Conservation (phyloP, 768 basidiomycete species). For the Leccinum truebloodii region DNA sequence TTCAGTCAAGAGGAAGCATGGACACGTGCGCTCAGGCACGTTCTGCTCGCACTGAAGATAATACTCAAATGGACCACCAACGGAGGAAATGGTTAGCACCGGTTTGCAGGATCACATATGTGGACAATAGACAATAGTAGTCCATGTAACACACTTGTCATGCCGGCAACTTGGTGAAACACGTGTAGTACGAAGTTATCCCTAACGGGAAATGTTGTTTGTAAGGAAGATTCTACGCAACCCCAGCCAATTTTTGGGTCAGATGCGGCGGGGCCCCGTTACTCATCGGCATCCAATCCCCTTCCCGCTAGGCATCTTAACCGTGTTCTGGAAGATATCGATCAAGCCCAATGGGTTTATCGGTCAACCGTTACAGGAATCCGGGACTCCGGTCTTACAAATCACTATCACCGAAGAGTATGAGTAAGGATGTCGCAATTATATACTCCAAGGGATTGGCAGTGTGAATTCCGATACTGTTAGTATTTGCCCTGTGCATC, state of each 20-base stretch:
- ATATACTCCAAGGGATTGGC: neutral
- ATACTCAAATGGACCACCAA: constrained; percentile 86
- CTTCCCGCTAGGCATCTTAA: neutral
- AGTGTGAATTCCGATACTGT: constrained; percentile 8
- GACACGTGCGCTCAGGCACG: constrained; percentile 92
- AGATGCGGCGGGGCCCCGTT: neutral
- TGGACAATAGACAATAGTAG: neutral
- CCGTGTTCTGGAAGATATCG: neutral
- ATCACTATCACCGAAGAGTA: constrained; percentile 8
- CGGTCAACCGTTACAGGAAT: neutral
- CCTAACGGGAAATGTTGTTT: neutral
- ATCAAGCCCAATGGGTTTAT: neutral
- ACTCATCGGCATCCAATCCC: neutral
- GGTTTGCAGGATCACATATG: neutral
- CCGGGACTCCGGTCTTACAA: constrained; percentile 18
- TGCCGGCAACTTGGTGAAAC: neutral
- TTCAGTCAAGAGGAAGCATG: constrained; percentile 95
- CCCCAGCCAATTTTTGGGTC: neutral
- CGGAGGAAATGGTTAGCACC: constrained; percentile 59
- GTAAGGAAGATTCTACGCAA: neutral
- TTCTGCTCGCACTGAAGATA: constrained; percentile 86
- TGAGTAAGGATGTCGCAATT: constrained; percentile 20
- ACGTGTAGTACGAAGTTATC: neutral
- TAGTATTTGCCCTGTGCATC: neutral
- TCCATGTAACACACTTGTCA: neutral